These are phyloP conservation scores for Russula sp. DNA, from an alignment of 768 basidiomycete species.

Conservation along the genomic window DNA sequence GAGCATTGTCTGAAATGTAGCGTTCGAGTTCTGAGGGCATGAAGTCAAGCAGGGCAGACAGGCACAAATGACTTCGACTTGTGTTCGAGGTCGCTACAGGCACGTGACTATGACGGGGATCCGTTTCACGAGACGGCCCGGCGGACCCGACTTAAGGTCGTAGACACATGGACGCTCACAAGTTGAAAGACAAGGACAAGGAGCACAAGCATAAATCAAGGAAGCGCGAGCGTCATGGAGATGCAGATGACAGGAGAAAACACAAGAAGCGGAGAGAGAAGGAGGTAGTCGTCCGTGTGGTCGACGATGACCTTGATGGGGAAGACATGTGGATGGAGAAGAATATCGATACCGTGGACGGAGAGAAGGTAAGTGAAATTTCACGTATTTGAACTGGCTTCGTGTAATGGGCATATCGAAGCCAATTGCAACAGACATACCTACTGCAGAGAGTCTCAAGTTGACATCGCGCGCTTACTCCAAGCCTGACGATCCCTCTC, in stretches of 20 bases:
- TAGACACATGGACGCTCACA: constrained; percentile 25
- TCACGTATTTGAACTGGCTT: constrained; percentile 2
- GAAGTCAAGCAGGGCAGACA: not conserved
- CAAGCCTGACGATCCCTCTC: constrained; percentile 36
- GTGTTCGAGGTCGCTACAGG: not conserved
- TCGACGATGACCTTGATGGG: constrained; percentile 68
- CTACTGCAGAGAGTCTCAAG: constrained; percentile 63
- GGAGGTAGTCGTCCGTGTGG: constrained; percentile 37
- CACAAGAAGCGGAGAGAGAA: constrained; percentile 33
- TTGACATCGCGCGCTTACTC: constrained; percentile 53
- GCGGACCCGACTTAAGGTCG: not conserved
- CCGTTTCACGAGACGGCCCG: not conserved
- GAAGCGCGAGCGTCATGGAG: constrained; percentile 47
- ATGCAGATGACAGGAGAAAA: constrained; percentile 32
- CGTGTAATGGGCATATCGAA: constrained; percentile 24
- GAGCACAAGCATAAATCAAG: constrained; percentile 40
- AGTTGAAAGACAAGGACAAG: constrained; percentile 33
- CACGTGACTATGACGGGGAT: not conserved
- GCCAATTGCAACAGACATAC: constrained; percentile 67
- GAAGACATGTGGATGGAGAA: constrained; percentile 85
- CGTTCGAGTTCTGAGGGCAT: constrained; percentile 62
- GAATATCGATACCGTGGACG: constrained; percentile 64
- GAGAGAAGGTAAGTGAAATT: constrained; percentile 51
- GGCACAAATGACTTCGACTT: not conserved
- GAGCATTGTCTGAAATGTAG: constrained; percentile 73